These are phyloP conservation scores for Amniculicola lignicola DNA, from an alignment of 495 filamentous ascomycete species.

Conservation along the genomic window DNA sequence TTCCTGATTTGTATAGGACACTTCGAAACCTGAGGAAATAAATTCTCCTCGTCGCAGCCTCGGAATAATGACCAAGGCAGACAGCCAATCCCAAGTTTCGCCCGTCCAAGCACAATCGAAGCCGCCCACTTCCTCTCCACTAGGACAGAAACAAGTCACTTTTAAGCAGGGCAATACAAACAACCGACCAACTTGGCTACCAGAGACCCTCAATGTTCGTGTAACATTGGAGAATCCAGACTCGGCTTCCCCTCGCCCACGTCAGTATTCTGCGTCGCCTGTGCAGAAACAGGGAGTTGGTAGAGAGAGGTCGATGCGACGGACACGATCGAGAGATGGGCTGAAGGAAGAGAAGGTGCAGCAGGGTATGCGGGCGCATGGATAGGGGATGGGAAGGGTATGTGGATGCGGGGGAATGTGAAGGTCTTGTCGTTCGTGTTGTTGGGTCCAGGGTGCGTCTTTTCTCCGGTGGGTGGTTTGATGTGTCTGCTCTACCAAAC, in stretches of 20 bases:
- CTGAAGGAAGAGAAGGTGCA: slow-evolving; percentile 29
- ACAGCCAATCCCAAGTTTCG: too few relatives aligned
- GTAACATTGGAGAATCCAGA: slow-evolving; percentile 24
- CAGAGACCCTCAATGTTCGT: slow-evolving; percentile 31
- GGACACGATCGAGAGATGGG: slow-evolving; percentile 23
- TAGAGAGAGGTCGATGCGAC: slow-evolving; percentile 17
- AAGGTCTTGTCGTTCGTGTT: too few relatives aligned
- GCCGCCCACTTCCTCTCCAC: slow-evolving; percentile 1
- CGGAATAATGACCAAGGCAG: too few relatives aligned
- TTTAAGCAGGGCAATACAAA: neutral
- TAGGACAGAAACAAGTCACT: neutral
- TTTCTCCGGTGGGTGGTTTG: too few relatives aligned
- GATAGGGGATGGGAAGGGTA: too few relatives aligned
- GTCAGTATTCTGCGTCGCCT: slow-evolving; percentile 26
- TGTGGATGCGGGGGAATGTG: too few relatives aligned
- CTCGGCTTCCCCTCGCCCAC: slow-evolving; percentile 6
- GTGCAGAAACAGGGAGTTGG: neutral
- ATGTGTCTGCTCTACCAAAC: too few relatives aligned
- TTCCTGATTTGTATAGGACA: slow-evolving; percentile 1
- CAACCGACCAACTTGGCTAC: slow-evolving; percentile 19
- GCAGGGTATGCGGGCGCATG: slow-evolving; percentile 25
- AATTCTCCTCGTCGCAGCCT: too few relatives aligned
- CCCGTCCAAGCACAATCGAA: too few relatives aligned
- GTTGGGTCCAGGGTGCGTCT: too few relatives aligned
- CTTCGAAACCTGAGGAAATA: too few relatives aligned